Conservation (phyloP, 23 red algal species). For the Gracilaria vermiculophylla region DNA sequence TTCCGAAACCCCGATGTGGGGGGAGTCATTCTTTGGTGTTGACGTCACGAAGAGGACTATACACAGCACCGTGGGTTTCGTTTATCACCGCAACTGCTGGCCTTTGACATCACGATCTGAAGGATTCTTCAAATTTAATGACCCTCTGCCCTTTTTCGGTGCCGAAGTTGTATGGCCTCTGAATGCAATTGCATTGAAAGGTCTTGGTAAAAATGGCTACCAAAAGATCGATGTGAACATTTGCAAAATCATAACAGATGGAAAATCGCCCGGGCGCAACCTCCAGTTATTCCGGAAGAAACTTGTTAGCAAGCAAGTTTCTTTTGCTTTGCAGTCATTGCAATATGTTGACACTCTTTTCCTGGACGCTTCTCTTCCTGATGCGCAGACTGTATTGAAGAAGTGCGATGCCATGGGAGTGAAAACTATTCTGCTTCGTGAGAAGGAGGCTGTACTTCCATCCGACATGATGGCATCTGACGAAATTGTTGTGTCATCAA, state of each 20-base stretch:
- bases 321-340: neutral
- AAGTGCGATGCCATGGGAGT: neutral
- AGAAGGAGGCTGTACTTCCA: neutral
- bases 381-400: neutral
- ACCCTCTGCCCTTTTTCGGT: constrained; percentile 67
- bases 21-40: constrained; percentile 63
- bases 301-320: neutral
- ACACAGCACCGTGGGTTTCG: constrained; percentile 26
- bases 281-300: constrained; percentile 19
- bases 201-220: neutral
- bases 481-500: neutral
- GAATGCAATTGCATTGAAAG: constrained; percentile 30
- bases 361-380: constrained; percentile 30
- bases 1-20: constrained; percentile 58
- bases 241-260: constrained; percentile 66
- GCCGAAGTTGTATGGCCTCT: constrained; percentile 69
- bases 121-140: constrained; percentile 29
- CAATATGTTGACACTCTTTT: constrained; percentile 38
- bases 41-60: constrained; percentile 35
- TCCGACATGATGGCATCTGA: neutral
- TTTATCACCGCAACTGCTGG: constrained; percentile 66
- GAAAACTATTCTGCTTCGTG: neutral
- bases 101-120: constrained; percentile 53
- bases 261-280: constrained; percentile 34
- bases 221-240: constrained; percentile 77